phyloP scores from a whole-genome alignment of 495 filamentous ascomycete genomes.

The Margaritispora aquatica region DNA sequence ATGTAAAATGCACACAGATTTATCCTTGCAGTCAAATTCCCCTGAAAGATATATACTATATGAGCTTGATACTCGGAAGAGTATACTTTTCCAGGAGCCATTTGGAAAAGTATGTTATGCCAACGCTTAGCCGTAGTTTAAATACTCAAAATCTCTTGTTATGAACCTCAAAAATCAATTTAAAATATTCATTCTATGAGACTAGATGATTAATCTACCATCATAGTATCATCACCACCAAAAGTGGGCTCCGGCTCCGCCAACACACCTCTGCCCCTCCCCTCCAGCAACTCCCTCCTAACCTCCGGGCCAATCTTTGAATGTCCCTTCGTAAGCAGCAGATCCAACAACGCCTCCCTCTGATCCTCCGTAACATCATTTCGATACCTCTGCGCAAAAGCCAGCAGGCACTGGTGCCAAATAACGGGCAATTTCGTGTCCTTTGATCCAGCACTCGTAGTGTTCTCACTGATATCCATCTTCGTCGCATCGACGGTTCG shows the following conservation, averaged over 20 bases:
- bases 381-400: slow-evolving; percentile 89
- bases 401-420: slow-evolving; percentile 81
- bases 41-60: too few relatives aligned
- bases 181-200: too few relatives aligned
- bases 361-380: slow-evolving; percentile 93
- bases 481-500: slow-evolving; percentile 46
- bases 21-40: too few relatives aligned
- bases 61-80: too few relatives aligned
- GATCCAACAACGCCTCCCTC: slow-evolving; percentile 83
- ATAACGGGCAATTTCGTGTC: slow-evolving; percentile 68
- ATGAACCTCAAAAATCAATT: neutral
- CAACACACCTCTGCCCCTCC: slow-evolving; percentile 76
- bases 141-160: neutral
- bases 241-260: slow-evolving; percentile 41
- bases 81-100: too few relatives aligned
- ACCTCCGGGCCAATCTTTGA: slow-evolving; percentile 87
- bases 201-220: slow-evolving; percentile 45
- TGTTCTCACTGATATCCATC: slow-evolving; percentile 37
- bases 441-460: slow-evolving; percentile 36
- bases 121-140: too few relatives aligned
- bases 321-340: slow-evolving; percentile 83
- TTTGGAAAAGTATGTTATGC: too few relatives aligned
- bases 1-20: too few relatives aligned
- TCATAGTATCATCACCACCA: slow-evolving; percentile 82
- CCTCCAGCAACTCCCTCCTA: slow-evolving; percentile 81